Base-by-base conservation (phyloP, 1,139 yeast species). In the Yamadazyma blattariae region DNA sequence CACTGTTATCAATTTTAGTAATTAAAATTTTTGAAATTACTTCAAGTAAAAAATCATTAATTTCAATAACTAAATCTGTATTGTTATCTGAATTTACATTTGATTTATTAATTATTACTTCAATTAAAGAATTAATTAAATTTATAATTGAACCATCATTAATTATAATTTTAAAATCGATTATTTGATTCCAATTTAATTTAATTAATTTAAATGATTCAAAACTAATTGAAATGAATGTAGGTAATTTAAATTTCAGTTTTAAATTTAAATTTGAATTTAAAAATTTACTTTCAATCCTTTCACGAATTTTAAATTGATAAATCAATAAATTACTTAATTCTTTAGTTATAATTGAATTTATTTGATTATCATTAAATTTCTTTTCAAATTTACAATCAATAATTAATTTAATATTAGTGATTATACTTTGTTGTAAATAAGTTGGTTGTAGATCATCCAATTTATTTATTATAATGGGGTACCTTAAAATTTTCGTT, bases 201-300 rank as follows among this genome's bases (percentile, higher is more conserved):
- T 53, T 48, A 19, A 86, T 49, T 7, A 74, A 45, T 10, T 56
- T 58, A 36, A 80, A 61, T 1, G 86, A 68, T 20, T 58, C 51
- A 36, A 70, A 70, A 45, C 92, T 75, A 3, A 83, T 59, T 0
- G 88, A 79, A 25, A 79, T 70, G 51, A 82, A 88, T 0, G 88
- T 73, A 2, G 95, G 92, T 20, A 76, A 64, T 39, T 77, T 77
- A 9, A 64, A 57, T 34, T 56, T 61, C 17, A 55, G 50, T 24
- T 54, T 54, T 12, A 56, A 41, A 30, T 51, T 48, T 29, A 57
- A 57, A 30, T 51, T 48, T 29, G 57, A 57, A 30, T 57, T 52
- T 17, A 44, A 53, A 32, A 57, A 52, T 46, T 56, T 63, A 38
- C 50, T 65, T 44, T 50, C 68, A 33, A 82, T 82, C 39, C 81